Evolutionary conservation across 371 early-diverging fungal genomes (phyloP).

Genomic region (Apophysomyces trapeziformis): DNA sequence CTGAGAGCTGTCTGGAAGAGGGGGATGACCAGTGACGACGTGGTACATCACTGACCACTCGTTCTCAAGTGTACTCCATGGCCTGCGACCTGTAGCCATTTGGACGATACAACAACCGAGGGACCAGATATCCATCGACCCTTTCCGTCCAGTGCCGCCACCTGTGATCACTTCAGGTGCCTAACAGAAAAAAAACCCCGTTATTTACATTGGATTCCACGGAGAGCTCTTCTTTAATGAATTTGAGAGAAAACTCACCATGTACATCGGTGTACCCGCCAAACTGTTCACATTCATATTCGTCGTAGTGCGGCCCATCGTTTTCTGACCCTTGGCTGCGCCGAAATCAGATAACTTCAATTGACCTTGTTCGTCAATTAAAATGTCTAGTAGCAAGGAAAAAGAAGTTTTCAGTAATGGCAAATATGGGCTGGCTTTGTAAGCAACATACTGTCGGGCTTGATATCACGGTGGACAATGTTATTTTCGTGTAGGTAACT

Average conservation of each 20-base stretch:
- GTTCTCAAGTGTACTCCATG: constrained; percentile 92
- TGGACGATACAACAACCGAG: constrained; percentile 94
- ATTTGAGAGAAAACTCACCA: constrained; percentile 50
- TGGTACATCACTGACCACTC: constrained; percentile 94
- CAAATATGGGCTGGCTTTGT: neutral
- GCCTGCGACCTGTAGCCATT: constrained; percentile 92
- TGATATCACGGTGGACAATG: constrained; percentile 93
- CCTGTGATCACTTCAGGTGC: constrained; percentile 95
- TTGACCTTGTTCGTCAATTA: constrained; percentile 79
- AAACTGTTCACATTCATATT: constrained; percentile 69
- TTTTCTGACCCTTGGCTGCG: constrained; percentile 82
- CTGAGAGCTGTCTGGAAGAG: constrained; percentile 70
- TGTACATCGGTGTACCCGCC: constrained; percentile 97
- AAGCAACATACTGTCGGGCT: constrained; percentile 76
- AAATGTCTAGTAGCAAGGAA: constrained; percentile 59
- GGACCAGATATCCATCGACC: constrained; percentile 94
- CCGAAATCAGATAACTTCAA: constrained; percentile 93
- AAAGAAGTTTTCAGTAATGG: neutral
- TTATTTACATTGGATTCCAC: neutral
- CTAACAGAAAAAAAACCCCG: constrained; percentile 13
- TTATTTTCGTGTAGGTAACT: constrained; percentile 86
- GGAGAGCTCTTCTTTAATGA: neutral
- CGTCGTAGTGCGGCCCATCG: constrained; percentile 65
- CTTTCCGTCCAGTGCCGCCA: constrained; percentile 72
- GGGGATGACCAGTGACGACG: constrained; percentile 76